Evolutionary conservation across 768 basidiomycete species (phyloP).

Genomic region (Boletellus ananas): DNA sequence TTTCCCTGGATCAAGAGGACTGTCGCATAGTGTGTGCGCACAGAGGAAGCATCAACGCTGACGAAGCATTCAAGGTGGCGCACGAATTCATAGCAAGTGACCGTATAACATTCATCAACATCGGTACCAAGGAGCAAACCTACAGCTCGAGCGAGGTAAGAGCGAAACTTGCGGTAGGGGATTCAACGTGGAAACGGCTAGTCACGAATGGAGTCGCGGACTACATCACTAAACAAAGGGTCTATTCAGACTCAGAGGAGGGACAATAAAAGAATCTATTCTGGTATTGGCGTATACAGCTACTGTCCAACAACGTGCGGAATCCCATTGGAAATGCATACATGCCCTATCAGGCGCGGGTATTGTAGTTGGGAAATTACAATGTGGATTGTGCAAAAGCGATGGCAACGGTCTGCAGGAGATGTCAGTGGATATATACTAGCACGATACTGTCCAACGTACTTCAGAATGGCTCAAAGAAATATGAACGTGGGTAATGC

Average conservation of each 20-base stretch:
- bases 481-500: constrained; percentile 70
- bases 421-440: constrained; percentile 15
- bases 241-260: constrained; percentile 36
- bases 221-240: constrained; percentile 46
- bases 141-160: constrained; percentile 74
- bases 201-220: constrained; percentile 45
- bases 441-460: constrained; percentile 28
- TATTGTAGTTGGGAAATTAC: constrained; percentile 7
- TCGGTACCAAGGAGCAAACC: constrained; percentile 50
- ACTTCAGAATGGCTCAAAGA: constrained; percentile 94
- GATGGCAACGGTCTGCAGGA: constrained; percentile 68
- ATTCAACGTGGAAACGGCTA: constrained; percentile 43
- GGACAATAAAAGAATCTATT: constrained; percentile 12
- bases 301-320: background rate
- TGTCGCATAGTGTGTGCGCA: constrained; percentile 66
- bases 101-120: constrained; percentile 57
- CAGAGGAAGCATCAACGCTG: constrained; percentile 33
- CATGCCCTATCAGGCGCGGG: background rate
- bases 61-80: constrained; percentile 31
- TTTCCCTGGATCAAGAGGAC: constrained; percentile 52
- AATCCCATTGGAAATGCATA: constrained; percentile 2
- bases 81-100: constrained; percentile 48
- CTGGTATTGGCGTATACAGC: constrained; percentile 1
- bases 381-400: constrained; percentile 77
- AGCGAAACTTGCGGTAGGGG: constrained; percentile 10